Base-by-base conservation (phyloP, 2,329 filamentous ascomycete species). In the Fusarium papillatum region DNA sequence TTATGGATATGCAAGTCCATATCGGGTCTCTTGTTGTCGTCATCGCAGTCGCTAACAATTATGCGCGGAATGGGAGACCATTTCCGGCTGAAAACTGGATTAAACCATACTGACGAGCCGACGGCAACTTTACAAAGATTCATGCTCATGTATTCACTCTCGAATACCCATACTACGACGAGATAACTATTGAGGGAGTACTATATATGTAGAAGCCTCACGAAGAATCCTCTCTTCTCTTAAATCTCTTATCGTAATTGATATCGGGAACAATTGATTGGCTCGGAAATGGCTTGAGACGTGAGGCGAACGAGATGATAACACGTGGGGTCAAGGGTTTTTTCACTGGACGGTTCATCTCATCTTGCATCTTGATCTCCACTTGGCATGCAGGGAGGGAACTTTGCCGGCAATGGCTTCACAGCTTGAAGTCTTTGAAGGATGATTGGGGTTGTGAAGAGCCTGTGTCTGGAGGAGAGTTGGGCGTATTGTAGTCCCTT, bases 341-440 rank as follows among this genome's bases (percentile, higher is more conserved):
- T 74, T 24, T 74, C n/a, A 75, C 53, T 75, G 72, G 72, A 75
- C 60, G 53, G 29, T 55, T 69, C 38, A 68, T 69, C 34, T 59
- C 48, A 34, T 61, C 38, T 50, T 55, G 50, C 50, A 64, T 22
- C 61, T 34, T 57, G 50, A 57, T 57, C 13, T 26, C 69, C 72
- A 75, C 72, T 53, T 38, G 72, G 41, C 50, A 75, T 72, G 63
- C 63, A 72, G 48, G 70, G 60, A 55, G 70, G 16, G 5, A 34
- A 31, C 26, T 55, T 55, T 55, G 26, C 19, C 10, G 19, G 26
- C 29, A 57, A 31, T 57, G 50, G 29, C 19, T 34, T 57, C 50
- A 57, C 19, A n/a, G 11, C 8, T 34, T 8, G 19, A 34, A 53
- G 48, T 26, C 46, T 46, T 46, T 22, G 41, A 13, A 13, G 10